These are phyloP conservation scores for Pythium brassicae DNA, from an alignment of 352 stramenopile species.

Conservation along the genomic window DNA sequence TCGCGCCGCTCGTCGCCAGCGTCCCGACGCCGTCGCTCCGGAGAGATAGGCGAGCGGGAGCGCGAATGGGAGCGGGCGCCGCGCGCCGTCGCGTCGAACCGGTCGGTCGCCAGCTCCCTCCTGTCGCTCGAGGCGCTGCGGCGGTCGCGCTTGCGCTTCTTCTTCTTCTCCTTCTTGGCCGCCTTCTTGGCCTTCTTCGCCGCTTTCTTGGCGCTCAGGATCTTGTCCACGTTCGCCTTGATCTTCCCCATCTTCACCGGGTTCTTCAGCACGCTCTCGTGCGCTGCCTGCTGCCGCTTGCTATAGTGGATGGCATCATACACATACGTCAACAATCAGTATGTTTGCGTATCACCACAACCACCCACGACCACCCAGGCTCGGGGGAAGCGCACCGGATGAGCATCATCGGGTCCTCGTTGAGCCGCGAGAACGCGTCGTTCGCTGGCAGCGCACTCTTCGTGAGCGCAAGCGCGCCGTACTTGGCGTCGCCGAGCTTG, in stretches of 20 bases:
- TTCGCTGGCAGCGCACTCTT: slow-evolving; percentile 69
- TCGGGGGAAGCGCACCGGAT: no score
- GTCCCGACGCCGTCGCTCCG: not conserved
- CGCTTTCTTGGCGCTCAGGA: slow-evolving; percentile 75
- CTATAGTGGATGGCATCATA: slow-evolving; percentile 12
- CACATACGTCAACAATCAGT: not conserved
- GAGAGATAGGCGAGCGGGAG: not conserved
- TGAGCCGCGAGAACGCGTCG: slow-evolving; percentile 89
- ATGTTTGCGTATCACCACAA: not conserved
- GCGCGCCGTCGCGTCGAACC: slow-evolving; percentile 4
- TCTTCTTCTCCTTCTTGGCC: slow-evolving; percentile 50
- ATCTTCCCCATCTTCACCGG: slow-evolving; percentile 90
- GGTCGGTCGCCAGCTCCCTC: slow-evolving; percentile 10
- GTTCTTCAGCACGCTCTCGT: slow-evolving; percentile 86
- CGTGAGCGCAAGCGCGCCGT: slow-evolving; percentile 56
- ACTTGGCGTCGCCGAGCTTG: slow-evolving; percentile 51
- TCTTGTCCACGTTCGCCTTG: slow-evolving; percentile 70
- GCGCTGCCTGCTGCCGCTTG: slow-evolving; percentile 71
- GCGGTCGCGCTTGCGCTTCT: slow-evolving; percentile 26
- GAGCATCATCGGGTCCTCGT: slow-evolving; percentile 96
- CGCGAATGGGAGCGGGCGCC: slow-evolving; percentile 1
- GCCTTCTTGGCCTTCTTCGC: slow-evolving; percentile 67
- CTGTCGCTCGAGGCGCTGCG: slow-evolving; percentile 15
- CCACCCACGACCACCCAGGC: slow-evolving; percentile 10
- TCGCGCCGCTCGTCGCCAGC: not conserved